Percentiles rank a stretch among this genome's conserved stretches.
Evolutionary conservation across 345 rosid genomes (phyloP).

Genomic region (Syzygium oleosum): DNA sequence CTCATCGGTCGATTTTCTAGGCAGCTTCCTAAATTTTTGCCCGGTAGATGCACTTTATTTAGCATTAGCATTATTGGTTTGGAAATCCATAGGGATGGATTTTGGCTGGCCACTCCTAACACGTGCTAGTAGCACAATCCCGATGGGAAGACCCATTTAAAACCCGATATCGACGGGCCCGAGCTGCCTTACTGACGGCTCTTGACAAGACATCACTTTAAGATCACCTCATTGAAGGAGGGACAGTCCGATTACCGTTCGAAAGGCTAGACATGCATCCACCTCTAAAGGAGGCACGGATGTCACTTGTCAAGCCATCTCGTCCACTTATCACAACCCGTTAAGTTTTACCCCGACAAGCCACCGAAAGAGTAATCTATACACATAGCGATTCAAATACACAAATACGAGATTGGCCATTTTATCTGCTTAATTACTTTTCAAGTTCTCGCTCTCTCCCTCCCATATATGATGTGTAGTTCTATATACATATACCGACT

Average conservation of each 20-base stretch:
- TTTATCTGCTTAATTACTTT: neutral
- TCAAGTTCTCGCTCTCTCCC: neutral
- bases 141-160: too few relatives aligned
- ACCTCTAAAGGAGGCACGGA: neutral
- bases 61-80: neutral
- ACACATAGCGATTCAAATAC: neutral
- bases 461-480: neutral
- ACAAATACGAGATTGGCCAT: neutral
- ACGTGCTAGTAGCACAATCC: neutral
- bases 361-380: neutral
- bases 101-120: neutral
- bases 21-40: neutral
- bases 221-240: neutral
- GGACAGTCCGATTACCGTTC: neutral
- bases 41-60: neutral
- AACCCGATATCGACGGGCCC: neutral
- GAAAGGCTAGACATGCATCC: neutral
- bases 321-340: neutral
- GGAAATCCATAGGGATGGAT: neutral
- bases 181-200: neutral
- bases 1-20: neutral
- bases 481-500: neutral
- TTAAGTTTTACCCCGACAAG: fast-evolving
- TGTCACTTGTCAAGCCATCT: neutral
- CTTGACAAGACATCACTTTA: neutral